A percentile compares a stretch with the other conserved stretches of the same genome.
These are phyloP conservation scores for Colletotrichum chrysophilum DNA, from an alignment of 2,329 filamentous ascomycete genomes.

Conservation along the genomic window DNA sequence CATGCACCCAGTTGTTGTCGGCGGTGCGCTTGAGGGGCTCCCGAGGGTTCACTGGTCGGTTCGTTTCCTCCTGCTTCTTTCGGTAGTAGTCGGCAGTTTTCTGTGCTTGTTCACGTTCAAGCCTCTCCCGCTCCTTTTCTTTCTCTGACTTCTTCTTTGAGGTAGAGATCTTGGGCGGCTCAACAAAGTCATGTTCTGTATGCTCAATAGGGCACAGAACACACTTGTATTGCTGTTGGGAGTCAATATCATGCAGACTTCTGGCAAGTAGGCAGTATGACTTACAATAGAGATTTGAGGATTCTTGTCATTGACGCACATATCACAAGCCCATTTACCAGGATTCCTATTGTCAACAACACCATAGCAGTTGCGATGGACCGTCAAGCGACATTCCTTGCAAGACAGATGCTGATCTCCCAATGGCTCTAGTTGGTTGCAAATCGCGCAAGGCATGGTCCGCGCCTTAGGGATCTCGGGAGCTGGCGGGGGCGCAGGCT, in stretches of 20 bases:
- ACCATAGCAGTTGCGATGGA: constrained; percentile 94
- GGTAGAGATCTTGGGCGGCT: constrained; percentile 76
- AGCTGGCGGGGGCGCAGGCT: constrained; percentile 67
- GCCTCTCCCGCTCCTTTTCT: constrained; percentile 84
- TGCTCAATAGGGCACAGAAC: constrained; percentile 85
- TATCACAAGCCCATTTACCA: constrained; percentile 93
- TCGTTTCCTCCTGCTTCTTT: constrained; percentile 81
- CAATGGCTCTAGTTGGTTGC: constrained; percentile 73
- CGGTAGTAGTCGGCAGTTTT: constrained; percentile 83
- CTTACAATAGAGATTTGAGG: constrained; percentile 89
- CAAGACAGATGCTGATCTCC: constrained; percentile 80
- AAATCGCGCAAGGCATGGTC: constrained; percentile 84
- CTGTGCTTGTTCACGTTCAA: constrained; percentile 83
- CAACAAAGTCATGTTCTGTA: constrained; percentile 84
- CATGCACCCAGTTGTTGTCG: constrained; percentile 98
- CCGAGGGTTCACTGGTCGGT: constrained; percentile 81
- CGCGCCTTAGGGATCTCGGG: constrained; percentile 82
- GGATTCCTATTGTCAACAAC: constrained; percentile 71
- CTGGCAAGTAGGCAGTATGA: neutral
- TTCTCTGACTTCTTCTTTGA: constrained; percentile 92
- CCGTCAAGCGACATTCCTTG: constrained; percentile 86
- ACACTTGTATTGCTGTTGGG: constrained; percentile 81
- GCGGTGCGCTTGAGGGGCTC: constrained; percentile 93
- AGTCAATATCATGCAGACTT: constrained; percentile 27
- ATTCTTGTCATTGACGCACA: constrained; percentile 92